A percentile compares a stretch with the other conserved stretches of the same genome.
Evolutionary conservation across 2,329 filamentous ascomycete genomes (phyloP).

Genomic region (Trichophyton verrucosum): DNA sequence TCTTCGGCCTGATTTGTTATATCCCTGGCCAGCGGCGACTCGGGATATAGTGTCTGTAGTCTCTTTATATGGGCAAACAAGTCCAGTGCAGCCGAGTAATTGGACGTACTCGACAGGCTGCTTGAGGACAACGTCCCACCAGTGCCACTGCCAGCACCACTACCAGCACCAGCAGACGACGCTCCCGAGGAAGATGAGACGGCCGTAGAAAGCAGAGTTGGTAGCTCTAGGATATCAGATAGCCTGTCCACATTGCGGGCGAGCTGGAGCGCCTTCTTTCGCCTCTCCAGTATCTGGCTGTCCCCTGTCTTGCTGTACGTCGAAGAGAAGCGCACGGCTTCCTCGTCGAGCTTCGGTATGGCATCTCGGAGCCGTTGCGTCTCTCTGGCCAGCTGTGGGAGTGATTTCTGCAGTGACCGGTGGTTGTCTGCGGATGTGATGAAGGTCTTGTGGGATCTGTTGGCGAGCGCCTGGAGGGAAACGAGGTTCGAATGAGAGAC

Average conservation of each 20-base stretch:
- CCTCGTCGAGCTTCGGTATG: constrained; percentile 66
- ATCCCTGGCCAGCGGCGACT: constrained; percentile 60
- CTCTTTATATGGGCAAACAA: constrained; percentile 87
- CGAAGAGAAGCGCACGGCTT: constrained; percentile 66
- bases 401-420: constrained; percentile 54
- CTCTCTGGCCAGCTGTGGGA: constrained; percentile 58
- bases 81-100: constrained; percentile 81
- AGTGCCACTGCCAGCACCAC: not conserved
- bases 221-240: constrained; percentile 81
- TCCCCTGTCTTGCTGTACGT: constrained; percentile 66
- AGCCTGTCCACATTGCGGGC: constrained; percentile 79
- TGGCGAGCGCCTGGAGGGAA: constrained; percentile 75
- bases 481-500: constrained; percentile 67
- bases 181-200: constrained; percentile 31
- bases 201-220: constrained; percentile 69
- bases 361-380: constrained; percentile 55
- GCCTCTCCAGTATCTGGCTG: constrained; percentile 55
- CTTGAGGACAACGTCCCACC: constrained; percentile 13
- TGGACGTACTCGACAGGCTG: constrained; percentile 41
- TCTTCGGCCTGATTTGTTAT: constrained; percentile 68
- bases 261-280: constrained; percentile 69
- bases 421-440: constrained; percentile 71
- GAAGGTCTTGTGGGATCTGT: constrained; percentile 74
- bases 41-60: constrained; percentile 67
- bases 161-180: constrained; percentile 18